These are phyloP conservation scores for Singerocomus rubriflavus DNA, from an alignment of 1,284 basidiomycete species.

Conservation along the genomic window DNA sequence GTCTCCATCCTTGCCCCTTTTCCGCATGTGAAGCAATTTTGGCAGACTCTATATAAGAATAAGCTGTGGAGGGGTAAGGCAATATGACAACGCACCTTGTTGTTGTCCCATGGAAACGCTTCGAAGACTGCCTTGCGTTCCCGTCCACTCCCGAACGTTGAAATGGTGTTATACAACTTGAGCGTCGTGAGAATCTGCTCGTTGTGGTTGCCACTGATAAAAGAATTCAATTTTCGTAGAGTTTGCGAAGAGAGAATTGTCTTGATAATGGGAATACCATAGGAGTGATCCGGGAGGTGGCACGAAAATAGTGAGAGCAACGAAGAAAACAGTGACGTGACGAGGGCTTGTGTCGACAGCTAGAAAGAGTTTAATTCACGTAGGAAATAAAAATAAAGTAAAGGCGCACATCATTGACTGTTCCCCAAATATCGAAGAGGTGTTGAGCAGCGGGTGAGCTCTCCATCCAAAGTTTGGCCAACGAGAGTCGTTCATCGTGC, in stretches of 20 bases:
- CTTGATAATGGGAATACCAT: slow-evolving; percentile 60
- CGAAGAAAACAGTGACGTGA: slow-evolving; percentile 53
- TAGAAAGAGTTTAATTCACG: slow-evolving; percentile 23
- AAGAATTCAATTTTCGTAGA: slow-evolving; percentile 54
- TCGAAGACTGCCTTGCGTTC: slow-evolving; percentile 63
- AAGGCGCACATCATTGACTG: slow-evolving; percentile 42
- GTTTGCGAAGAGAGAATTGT: slow-evolving; percentile 52
- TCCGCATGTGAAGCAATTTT: slow-evolving; percentile 67
- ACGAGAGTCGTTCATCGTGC: slow-evolving; percentile 55
- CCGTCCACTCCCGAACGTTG: slow-evolving; percentile 58
- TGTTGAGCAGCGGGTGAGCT: slow-evolving; percentile 52
- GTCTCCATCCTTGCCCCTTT: slow-evolving; percentile 45
- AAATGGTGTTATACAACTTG: slow-evolving; percentile 59
- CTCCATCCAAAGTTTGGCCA: slow-evolving; percentile 62
- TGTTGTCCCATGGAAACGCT: slow-evolving; percentile 71
- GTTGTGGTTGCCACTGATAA: slow-evolving; percentile 55
- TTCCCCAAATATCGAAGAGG: slow-evolving; percentile 62
- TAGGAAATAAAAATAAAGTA: slow-evolving; percentile 1
- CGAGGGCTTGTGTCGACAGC: slow-evolving; percentile 40
- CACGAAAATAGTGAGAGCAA: slow-evolving; percentile 57
- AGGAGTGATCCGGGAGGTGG: slow-evolving; percentile 61
- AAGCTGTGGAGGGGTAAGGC: neutral
- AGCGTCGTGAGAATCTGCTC: slow-evolving; percentile 64
- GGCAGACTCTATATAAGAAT: slow-evolving; percentile 53
- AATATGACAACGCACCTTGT: slow-evolving; percentile 48